A percentile compares a stretch with the other conserved stretches of the same genome.
Conservation (phyloP, 139 green algal genomes). For the Marvania coccoides region DNA sequence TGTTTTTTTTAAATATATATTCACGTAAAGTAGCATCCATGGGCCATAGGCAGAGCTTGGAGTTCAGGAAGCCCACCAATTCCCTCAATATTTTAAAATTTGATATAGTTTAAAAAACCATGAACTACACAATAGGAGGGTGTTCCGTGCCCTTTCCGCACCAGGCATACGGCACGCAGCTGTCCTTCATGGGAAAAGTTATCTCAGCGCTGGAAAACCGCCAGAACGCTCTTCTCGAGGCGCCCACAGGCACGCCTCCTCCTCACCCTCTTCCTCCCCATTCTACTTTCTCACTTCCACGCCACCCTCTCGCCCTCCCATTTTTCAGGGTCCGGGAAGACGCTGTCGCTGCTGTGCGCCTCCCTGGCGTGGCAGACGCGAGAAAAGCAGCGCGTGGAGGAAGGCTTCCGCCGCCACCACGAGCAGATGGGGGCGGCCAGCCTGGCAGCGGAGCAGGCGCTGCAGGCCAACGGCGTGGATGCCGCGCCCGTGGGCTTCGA, state of each 20-base stretch:
- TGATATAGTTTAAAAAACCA: background rate
- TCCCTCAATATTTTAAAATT: background rate
- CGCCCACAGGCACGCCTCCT: conserved; percentile 37
- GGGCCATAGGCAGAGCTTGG: background rate
- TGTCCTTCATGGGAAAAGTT: conserved; percentile 78
- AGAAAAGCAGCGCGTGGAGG: conserved; percentile 18
- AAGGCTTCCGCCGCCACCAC: conserved; percentile 9
- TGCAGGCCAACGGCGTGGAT: too few relatives aligned
- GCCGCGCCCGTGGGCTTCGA: too few relatives aligned
- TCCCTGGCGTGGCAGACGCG: conserved; percentile 61
- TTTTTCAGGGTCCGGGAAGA: conserved; percentile 75
- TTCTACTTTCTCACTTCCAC: background rate
- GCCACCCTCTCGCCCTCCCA: too few relatives aligned
- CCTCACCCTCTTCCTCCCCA: background rate
- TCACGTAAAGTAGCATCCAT: too few relatives aligned
- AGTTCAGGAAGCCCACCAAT: background rate
- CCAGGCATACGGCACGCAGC: conserved; percentile 68
- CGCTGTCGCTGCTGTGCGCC: conserved; percentile 78
- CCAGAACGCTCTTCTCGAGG: conserved; percentile 67
- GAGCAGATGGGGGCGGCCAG: background rate
- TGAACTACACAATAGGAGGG: conserved; percentile 39
- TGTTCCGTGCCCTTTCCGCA: conserved; percentile 66
- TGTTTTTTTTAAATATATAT: too few relatives aligned
- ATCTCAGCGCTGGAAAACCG: conserved; percentile 51
- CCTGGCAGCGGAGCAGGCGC: background rate